phyloP scores from a whole-genome alignment of 192 early-diverging fungal species.

The Fimicolochytrium jonesii region DNA sequence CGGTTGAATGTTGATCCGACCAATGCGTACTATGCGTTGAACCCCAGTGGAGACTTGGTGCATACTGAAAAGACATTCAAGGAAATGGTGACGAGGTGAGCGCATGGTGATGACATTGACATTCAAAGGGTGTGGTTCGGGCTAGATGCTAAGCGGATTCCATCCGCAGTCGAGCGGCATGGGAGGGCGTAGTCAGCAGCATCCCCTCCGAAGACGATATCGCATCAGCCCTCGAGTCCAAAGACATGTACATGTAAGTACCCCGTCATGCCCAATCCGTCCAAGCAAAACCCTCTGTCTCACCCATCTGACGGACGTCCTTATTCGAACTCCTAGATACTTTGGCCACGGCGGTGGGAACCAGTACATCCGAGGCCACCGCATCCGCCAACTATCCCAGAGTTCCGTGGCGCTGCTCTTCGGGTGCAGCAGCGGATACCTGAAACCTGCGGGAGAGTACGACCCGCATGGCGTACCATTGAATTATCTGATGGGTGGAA shows the following conservation, averaged over 20 bases:
- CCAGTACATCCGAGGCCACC: constrained; percentile 64
- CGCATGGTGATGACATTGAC: no score
- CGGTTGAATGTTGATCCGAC: constrained; percentile 25
- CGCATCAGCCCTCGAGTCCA: constrained; percentile 48
- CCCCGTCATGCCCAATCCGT: background rate
- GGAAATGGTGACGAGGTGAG: constrained; percentile 11
- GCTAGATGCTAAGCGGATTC: no score
- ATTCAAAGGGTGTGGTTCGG: no score
- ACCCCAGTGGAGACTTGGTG: constrained; percentile 82
- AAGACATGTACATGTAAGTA: constrained; percentile 62
- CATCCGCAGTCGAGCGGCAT: constrained; percentile 47
- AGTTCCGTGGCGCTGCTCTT: constrained; percentile 82
- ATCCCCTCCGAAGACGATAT: constrained; percentile 66
- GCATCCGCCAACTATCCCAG: constrained; percentile 57
- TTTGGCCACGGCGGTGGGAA: constrained; percentile 96
- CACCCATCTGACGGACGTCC: background rate
- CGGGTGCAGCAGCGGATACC: constrained; percentile 89
- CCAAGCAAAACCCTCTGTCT: background rate
- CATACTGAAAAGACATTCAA: constrained; percentile 79
- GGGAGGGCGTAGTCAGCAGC: constrained; percentile 69
- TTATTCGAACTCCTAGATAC: constrained; percentile 63
- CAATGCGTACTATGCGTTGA: constrained; percentile 76
- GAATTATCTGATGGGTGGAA: constrained; percentile 81
- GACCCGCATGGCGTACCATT: constrained; percentile 81
- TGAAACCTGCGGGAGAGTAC: constrained; percentile 75